phyloP scores from a whole-genome alignment of 768 basidiomycete species.

The Trametes elegans region DNA sequence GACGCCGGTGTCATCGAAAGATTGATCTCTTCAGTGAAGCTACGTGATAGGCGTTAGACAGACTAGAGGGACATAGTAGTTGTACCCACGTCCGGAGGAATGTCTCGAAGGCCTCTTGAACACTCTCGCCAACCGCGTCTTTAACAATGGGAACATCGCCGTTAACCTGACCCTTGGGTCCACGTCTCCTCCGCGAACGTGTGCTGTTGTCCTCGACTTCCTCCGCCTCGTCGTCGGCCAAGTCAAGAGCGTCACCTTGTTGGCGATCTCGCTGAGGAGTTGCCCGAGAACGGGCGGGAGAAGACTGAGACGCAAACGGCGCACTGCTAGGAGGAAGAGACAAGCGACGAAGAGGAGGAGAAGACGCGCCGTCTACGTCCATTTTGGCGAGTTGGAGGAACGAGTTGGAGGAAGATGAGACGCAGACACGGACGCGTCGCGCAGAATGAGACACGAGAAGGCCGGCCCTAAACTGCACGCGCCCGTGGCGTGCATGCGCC shows the following conservation, averaged over 20 bases:
- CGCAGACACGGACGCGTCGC: conserved; percentile 21
- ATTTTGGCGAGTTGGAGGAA: conserved; percentile 33
- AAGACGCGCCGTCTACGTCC: conserved; percentile 53
- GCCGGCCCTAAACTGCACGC: conserved; percentile 41
- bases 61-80: neutral
- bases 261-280: conserved; percentile 29
- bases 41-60: conserved; percentile 31
- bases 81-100: conserved; percentile 82
- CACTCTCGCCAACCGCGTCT: conserved; percentile 94
- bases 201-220: conserved; percentile 36
- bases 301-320: conserved; percentile 37
- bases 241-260: conserved; percentile 33
- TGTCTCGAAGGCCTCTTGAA: conserved; percentile 86
- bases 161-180: conserved; percentile 44
- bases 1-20: conserved; percentile 80
- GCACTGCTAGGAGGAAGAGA: conserved; percentile 55
- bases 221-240: conserved; percentile 44
- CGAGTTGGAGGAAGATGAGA: neutral
- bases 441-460: conserved; percentile 41
- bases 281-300: conserved; percentile 28
- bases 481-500: conserved; percentile 5
- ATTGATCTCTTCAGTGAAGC: conserved; percentile 81
- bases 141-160: conserved; percentile 83
- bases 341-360: conserved; percentile 51
- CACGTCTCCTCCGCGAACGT: conserved; percentile 36